phyloP scores from a whole-genome alignment of 345 rosid species.

The Lumnitzera littorea region DNA sequence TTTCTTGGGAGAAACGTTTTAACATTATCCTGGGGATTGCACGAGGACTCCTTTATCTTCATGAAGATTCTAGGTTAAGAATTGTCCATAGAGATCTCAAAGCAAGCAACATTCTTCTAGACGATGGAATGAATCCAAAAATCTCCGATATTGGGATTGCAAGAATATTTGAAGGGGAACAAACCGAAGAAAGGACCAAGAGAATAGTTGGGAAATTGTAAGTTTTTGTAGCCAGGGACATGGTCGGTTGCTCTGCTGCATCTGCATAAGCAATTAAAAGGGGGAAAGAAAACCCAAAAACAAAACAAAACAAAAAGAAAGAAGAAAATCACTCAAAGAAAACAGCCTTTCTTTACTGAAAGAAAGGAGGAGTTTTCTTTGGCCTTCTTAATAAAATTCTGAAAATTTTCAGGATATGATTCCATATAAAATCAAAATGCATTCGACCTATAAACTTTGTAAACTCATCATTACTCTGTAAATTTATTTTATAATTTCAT shows the following conservation, averaged over 20 bases:
- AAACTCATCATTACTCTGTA: too few species aligned
- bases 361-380: too few species aligned
- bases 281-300: too few species aligned
- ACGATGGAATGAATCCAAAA: conserved; percentile 12
- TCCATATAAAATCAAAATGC: too few species aligned
- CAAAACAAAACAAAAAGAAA: too few species aligned
- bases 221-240: conserved; percentile 2
- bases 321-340: too few species aligned
- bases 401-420: too few species aligned
- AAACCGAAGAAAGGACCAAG: conserved; percentile 6
- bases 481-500: too few species aligned
- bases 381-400: too few species aligned
- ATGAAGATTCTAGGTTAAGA: conserved; percentile 14
- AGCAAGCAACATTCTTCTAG: conserved; percentile 11
- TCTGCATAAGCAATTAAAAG: neutral
- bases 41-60: conserved; percentile 13
- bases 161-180: conserved; percentile 7
- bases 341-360: too few species aligned
- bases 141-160: conserved; percentile 16
- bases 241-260: neutral
- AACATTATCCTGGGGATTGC: conserved; percentile 31
- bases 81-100: conserved; percentile 17
- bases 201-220: conserved; percentile 15
- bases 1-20: conserved; percentile 26
- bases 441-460: too few species aligned